Percentiles rank a stretch among this genome's conserved stretches.
These are phyloP conservation scores for Phytophthora citrophthora DNA, from an alignment of 352 stramenopile species.

Conservation along the genomic window DNA sequence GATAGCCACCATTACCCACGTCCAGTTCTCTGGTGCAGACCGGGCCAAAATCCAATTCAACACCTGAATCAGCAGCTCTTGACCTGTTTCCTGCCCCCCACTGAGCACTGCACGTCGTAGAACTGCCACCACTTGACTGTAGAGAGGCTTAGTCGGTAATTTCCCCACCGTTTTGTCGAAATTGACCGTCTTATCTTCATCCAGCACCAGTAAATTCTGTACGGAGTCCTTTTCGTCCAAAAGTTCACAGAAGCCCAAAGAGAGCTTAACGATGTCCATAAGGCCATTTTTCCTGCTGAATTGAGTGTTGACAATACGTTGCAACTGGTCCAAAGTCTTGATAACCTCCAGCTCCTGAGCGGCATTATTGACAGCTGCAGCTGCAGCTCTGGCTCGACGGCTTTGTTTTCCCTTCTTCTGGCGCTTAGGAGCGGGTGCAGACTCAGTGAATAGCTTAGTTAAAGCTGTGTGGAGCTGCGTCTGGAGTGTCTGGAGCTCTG, in stretches of 20 bases:
- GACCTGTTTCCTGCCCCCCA: slow-evolving; percentile 20
- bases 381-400: slow-evolving; percentile 26
- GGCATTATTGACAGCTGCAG: slow-evolving; percentile 9
- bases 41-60: slow-evolving; percentile 52
- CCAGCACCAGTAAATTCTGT: slow-evolving; percentile 31
- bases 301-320: slow-evolving; percentile 44
- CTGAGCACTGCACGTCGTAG: slow-evolving; percentile 48
- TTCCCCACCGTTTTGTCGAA: slow-evolving; percentile 45
- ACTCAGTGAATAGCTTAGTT: slow-evolving; percentile 38
- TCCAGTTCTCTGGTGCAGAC: slow-evolving; percentile 43
- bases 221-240: slow-evolving; percentile 52
- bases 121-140: slow-evolving; percentile 47
- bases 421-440: slow-evolving; percentile 50
- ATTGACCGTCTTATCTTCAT: slow-evolving; percentile 18
- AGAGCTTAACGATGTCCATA: slow-evolving; percentile 52
- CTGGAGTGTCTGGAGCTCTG: slow-evolving; percentile 53
- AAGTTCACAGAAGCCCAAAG: slow-evolving; percentile 44
- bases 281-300: slow-evolving; percentile 37
- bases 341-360: slow-evolving; percentile 39
- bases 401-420: slow-evolving; percentile 72
- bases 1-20: slow-evolving; percentile 56
- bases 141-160: slow-evolving; percentile 52
- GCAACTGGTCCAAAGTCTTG: slow-evolving; percentile 43
- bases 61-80: slow-evolving; percentile 41
- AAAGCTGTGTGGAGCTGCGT: slow-evolving; percentile 44